These are phyloP conservation scores for Lyophyllum semitale DNA, from an alignment of 768 basidiomycete species.

Conservation along the genomic window DNA sequence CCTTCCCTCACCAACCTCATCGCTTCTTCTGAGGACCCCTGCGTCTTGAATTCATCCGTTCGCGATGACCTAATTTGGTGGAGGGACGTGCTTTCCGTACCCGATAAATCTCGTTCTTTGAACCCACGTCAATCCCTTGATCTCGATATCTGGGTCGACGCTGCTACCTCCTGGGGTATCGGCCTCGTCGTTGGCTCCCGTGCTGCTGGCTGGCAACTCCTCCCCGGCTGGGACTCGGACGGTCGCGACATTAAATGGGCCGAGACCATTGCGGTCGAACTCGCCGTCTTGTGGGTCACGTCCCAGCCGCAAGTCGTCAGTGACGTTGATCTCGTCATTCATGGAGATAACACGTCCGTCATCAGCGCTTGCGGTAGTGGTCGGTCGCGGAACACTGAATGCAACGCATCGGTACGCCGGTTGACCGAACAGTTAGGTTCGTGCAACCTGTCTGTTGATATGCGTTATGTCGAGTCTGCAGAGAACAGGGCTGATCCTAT, in stretches of 20 bases:
- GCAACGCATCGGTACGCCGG: conserved; percentile 27
- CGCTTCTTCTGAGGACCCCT: conserved; percentile 20
- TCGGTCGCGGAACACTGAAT: conserved; percentile 25
- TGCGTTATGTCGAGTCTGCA: conserved; percentile 23
- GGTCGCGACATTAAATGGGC: conserved; percentile 27
- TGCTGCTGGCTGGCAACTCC: conserved; percentile 3
- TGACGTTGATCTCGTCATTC: conserved; percentile 28
- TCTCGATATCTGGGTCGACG: background rate
- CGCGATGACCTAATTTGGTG: conserved; percentile 24
- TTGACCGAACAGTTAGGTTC: conserved; percentile 24
- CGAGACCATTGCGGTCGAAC: conserved; percentile 27
- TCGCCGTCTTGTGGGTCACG: conserved; percentile 10
- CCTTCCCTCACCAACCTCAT: conserved; percentile 25
- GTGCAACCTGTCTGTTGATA: conserved; percentile 25
- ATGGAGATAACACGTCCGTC: conserved; percentile 37
- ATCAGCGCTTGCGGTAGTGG: conserved; percentile 26
- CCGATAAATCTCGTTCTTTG: too few relatives aligned
- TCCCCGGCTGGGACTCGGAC: conserved; percentile 13
- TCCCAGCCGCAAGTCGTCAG: conserved; percentile 16
- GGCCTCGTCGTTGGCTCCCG: background rate
- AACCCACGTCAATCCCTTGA: conserved; percentile 6
- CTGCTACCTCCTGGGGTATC: conserved; percentile 4
- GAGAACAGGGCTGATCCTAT: conserved; percentile 3
- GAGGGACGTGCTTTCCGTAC: too few relatives aligned
- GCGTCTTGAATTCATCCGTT: conserved; percentile 12